Base-by-base conservation (phyloP, 345 rosid genomes). In the Citropsis articulata region DNA sequence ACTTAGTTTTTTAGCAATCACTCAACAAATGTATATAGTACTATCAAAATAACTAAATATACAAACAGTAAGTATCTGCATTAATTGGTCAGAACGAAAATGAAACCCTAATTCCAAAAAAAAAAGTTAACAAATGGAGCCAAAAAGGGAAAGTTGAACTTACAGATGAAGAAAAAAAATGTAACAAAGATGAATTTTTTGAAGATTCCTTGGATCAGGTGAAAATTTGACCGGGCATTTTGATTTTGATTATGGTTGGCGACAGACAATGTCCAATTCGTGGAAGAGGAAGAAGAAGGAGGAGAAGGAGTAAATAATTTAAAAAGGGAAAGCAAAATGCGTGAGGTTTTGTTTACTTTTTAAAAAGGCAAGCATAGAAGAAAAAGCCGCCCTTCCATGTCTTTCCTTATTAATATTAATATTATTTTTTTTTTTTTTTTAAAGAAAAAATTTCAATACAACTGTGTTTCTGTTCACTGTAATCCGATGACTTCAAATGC, bases 131-230 rank as follows among this genome's bases (percentile, higher is more conserved):
- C 12, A 45, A 48, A 31, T 36, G 59, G 33, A 48, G 62, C 48
- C 71, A 48, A 31, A 66, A 66, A 53, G 33, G 50, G 48, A 66
- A 50, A 61, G 63, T 5, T 48, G 12, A 62, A 36, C 78, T 65
- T 76, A 76, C 78, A 55, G 55, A 24, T 55, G 53, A 76, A 66
- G 72, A 0, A 56, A 53, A 75, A 56, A 66, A 76, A 66, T 50
- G 64, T 3, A 25, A 45, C 24, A 48, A 55, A 63, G 9, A 63
- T 9, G 22, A 25, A 24, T 9, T 65, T 40, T 24, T 27, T 18
- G 40, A 6, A 33, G 50, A 72, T 9, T 45, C 45, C 68, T 63
- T 30, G 60, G 70, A 75, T 75, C 42, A 10, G 69, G 48, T 45
- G 60, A 48, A 28, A 50, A 28, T 70, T 48, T 48, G 18, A 35